Evolutionary conservation across 495 filamentous ascomycete genomes (phyloP).

Genomic region (Aspergillus conjunctus): DNA sequence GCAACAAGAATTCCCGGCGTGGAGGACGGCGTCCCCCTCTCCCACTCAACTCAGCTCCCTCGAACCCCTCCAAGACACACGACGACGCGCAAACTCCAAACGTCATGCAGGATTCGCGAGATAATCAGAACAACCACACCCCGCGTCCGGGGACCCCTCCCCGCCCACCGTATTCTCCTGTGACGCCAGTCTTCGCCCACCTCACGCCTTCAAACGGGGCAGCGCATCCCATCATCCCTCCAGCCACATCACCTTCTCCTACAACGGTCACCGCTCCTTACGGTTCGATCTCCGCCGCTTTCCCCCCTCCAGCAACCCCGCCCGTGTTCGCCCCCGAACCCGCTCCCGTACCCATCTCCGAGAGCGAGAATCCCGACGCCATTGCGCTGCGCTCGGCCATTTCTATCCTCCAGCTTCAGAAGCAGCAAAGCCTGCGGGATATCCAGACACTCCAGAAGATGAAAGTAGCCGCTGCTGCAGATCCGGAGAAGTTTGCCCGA

Average conservation of each 20-base stretch:
- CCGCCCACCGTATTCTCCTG: constrained; percentile 50
- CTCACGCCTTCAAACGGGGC: constrained; percentile 38
- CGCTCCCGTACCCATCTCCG: constrained; percentile 65
- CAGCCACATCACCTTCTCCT: constrained; percentile 36
- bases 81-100: not conserved
- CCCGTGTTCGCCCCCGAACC: constrained; percentile 50
- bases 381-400: constrained; percentile 80
- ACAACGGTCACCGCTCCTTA: constrained; percentile 25
- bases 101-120: constrained; percentile 21
- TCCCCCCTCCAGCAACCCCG: constrained; percentile 17
- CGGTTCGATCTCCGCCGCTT: not conserved
- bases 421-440: constrained; percentile 70
- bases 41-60: not conserved
- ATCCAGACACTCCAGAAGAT: constrained; percentile 63
- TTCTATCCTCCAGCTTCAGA: constrained; percentile 80
- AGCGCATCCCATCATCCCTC: constrained; percentile 40
- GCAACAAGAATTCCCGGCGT: not conserved
- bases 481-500: constrained; percentile 68
- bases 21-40: not conserved
- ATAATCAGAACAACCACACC: constrained; percentile 12
- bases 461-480: constrained; percentile 62
- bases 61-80: not conserved
- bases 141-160: constrained; percentile 46
- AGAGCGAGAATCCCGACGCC: constrained; percentile 79
- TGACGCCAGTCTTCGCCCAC: constrained; percentile 49